Percentiles rank a stretch among this genome's conserved stretches.
These are phyloP conservation scores for Nelumbo lutea DNA, from an alignment of 164 flowering plant genomes.

Conservation along the genomic window DNA sequence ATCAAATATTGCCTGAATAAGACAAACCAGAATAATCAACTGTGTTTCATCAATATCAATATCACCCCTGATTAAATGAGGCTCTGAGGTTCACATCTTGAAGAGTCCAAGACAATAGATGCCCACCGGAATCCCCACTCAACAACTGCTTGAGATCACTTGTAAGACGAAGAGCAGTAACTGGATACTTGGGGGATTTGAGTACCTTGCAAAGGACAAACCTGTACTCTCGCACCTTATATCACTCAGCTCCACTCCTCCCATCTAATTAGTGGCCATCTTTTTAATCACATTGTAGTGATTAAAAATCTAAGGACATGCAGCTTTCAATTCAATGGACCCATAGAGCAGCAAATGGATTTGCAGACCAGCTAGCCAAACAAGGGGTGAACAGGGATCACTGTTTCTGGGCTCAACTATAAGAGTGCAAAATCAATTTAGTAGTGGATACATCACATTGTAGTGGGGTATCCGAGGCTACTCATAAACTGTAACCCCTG, in stretches of 20 bases:
- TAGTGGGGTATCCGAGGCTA: too few relatives aligned
- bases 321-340: too few relatives aligned
- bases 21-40: neutral
- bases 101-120: constrained; percentile 61
- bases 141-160: constrained; percentile 39
- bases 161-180: constrained; percentile 58
- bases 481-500: too few relatives aligned
- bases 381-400: too few relatives aligned
- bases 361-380: too few relatives aligned
- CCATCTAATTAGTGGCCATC: constrained; percentile 8
- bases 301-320: too few relatives aligned
- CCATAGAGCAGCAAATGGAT: too few relatives aligned
- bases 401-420: too few relatives aligned
- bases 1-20: constrained; percentile 11
- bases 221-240: constrained; percentile 17
- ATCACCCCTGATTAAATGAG: constrained; percentile 41
- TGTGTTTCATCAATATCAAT: neutral
- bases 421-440: too few relatives aligned
- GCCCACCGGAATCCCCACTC: constrained; percentile 40
- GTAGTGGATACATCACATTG: too few relatives aligned
- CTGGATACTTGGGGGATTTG: constrained; percentile 61
- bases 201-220: constrained; percentile 56
- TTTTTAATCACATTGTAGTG: too few relatives aligned
- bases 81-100: constrained; percentile 39
- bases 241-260: constrained; percentile 19